Base-by-base conservation (phyloP, 108 stramenopile genomes). In the Fragilaria radians region DNA sequence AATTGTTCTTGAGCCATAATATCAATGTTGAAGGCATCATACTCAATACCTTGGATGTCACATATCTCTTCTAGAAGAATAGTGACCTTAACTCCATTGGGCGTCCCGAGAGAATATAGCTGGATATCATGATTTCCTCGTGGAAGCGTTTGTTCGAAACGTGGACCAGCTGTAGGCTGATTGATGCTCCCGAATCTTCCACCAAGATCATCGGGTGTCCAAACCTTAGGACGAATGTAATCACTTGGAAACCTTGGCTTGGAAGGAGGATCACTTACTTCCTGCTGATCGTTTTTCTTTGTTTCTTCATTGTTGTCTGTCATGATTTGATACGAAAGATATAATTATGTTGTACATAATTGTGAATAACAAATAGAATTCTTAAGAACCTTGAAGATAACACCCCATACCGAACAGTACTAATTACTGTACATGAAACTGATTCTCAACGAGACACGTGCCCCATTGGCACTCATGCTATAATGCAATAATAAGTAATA, bases 31-130 rank as follows among this genome's bases (percentile, higher is more conserved):
- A 59, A 82, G 17, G 86, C 88, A 61, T 93, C 88, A 63, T 91
- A 94, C 32, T 88, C 85, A 51, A 76, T 63, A 0, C 78, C 78
- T 3, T 46, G 28, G 28, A 48, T 11, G 19, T 25, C 61, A 26
- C 56, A 23, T 32, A 89, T 45, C 59, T 94, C 93, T 62, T 95
- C 94, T 9, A 95, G 66, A 47, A 89, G 54, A 11, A 88, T 88
- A 9, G 87, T 84, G 4, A 88, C 83, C 72, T 95, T 95, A 33
- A 79, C 63, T 5, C 94, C 94, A 68, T 95, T 95, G 25, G 94
- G 94, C 11, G 94, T 95, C 21, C 63, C 87, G 32, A 88, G 32
- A 14, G 73, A 77, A 74, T 95, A 91, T 5, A 93, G 69, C 71
- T 95, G 94, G n/a, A 93, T 25, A 18, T 66, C 52, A 53, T 90